Percentiles rank a stretch among this genome's conserved stretches.
phyloP scores from a whole-genome alignment of 192 early-diverging fungal genomes.

The Backusella morwellensis region DNA sequence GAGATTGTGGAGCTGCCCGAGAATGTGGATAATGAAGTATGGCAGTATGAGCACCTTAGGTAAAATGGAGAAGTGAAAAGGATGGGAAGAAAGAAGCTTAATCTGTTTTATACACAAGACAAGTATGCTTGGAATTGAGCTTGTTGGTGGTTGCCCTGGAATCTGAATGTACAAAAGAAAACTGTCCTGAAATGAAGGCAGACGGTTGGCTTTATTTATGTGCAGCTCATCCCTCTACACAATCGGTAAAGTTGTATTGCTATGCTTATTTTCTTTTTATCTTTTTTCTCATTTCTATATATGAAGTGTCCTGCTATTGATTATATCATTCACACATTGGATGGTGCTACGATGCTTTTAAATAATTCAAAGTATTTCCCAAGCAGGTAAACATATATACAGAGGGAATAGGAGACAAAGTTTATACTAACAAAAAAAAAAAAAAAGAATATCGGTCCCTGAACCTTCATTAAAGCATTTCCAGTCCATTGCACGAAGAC shows the following conservation, averaged over 20 bases:
- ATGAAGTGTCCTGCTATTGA: constrained; percentile 84
- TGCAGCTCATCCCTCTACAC: constrained; percentile 79
- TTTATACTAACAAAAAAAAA: neutral
- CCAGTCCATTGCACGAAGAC: constrained; percentile 81
- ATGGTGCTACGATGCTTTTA: constrained; percentile 80
- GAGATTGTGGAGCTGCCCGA: constrained; percentile 59
- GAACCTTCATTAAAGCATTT: constrained; percentile 82
- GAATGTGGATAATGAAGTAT: constrained; percentile 59
- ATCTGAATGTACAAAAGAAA: constrained; percentile 69
- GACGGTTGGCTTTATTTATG: constrained; percentile 90
- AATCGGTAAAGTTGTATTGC: constrained; percentile 52
- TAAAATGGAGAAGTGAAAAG: constrained; percentile 20
- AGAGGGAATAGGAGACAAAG: neutral
- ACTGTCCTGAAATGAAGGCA: constrained; percentile 93
- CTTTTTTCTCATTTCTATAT: neutral
- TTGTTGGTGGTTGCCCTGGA: constrained; percentile 69
- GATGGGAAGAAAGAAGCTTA: neutral
- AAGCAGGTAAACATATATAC: constrained; percentile 49
- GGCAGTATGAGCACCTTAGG: constrained; percentile 93
- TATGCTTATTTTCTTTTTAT: neutral
- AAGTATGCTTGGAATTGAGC: constrained; percentile 84
- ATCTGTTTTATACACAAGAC: constrained; percentile 48
- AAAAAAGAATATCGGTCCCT: constrained; percentile 55
- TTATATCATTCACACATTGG: constrained; percentile 91
- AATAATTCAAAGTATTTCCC: constrained; percentile 77